These are phyloP conservation scores for Citrus cavaleriei DNA, from an alignment of 345 rosid species.

Conservation along the genomic window DNA sequence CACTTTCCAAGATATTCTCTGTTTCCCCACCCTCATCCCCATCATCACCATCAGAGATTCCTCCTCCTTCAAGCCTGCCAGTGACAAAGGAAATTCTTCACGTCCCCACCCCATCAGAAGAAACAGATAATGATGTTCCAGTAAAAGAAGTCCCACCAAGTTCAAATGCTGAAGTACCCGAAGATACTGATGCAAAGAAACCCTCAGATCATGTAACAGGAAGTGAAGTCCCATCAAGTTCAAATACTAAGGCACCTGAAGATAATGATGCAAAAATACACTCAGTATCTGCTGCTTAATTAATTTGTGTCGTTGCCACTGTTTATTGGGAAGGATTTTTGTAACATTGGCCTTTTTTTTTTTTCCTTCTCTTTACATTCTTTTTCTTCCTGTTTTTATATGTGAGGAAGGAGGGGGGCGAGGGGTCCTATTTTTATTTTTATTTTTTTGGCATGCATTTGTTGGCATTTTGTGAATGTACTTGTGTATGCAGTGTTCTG, in stretches of 20 bases:
- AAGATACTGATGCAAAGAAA: conserved; percentile 18
- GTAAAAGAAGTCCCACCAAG: conserved; percentile 15
- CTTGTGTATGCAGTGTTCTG: conserved; percentile 6
- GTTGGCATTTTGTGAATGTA: conserved; percentile 10
- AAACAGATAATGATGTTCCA: conserved; percentile 15
- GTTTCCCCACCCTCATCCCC: conserved; percentile 59
- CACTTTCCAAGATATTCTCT: conserved; percentile 40
- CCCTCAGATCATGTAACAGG: background rate
- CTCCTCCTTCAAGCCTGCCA: conserved; percentile 17
- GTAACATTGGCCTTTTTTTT: background rate
- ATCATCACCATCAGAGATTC: conserved; percentile 34
- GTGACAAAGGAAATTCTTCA: conserved; percentile 26
- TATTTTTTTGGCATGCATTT: background rate
- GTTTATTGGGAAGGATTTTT: background rate
- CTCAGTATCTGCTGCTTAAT: conserved; percentile 13
- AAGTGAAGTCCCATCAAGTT: background rate
- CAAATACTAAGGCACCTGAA: conserved; percentile 1
- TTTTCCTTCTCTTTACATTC: background rate
- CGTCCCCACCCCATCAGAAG: conserved; percentile 13
- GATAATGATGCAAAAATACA: conserved; percentile 24
- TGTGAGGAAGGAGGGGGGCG: background rate
- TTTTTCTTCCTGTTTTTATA: conserved; percentile 1
- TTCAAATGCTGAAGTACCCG: background rate
- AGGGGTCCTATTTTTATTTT: background rate
- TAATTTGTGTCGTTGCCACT: background rate